Base-by-base conservation (phyloP, 2,329 filamentous ascomycete genomes). In the Hirsutella thompsonii region DNA sequence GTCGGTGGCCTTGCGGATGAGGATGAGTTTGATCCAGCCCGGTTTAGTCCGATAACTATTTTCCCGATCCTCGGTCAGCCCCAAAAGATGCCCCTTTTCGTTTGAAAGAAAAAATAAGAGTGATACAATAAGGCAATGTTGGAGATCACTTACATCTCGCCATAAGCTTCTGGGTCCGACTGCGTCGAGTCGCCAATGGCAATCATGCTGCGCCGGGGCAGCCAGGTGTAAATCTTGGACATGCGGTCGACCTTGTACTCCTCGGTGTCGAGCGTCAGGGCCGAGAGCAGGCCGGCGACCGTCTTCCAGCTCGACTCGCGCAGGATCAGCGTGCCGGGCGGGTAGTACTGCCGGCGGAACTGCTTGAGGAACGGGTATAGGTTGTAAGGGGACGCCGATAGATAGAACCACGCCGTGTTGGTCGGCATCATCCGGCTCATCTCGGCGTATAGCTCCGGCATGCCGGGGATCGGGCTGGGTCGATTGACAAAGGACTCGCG, bases 341-440 rank as follows among this genome's bases (percentile, higher is more conserved):
- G 84, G 55, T 81, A 96, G 59, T 83, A 64, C 2, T 69, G 57
- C 41, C 79, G 64, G 29, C 87, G 70, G 62, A 96, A 96, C 1
- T 70, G 59, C 42, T 74, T 79, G 20, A 96, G 71, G 61, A 95
- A 92, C 0, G 85, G 83, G 55, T 95, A 95, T 9, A 96, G 74
- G 52, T 93, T 94, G 67, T 95, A 95, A 0, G 90, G 90, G 0
- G 88, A 94, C 0, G 90, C 89, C 0, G 86, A 93, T 37, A 96
- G 74, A 60, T 96, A 96, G 67, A 94, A 94, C 72, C 85, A 94
- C 0, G 87, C 75, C 2, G 87, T 81, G 8, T 71, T 68, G 8
- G 71, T 55, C 1, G 68, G 64, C 20, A 79, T 52, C 4, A 68
- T 49, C 5, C 62, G 58, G 36, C 79, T 66, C 10, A 94, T 68